Conservation (phyloP, 441 rosid genomes). For the Eutrema salsugineum region DNA sequence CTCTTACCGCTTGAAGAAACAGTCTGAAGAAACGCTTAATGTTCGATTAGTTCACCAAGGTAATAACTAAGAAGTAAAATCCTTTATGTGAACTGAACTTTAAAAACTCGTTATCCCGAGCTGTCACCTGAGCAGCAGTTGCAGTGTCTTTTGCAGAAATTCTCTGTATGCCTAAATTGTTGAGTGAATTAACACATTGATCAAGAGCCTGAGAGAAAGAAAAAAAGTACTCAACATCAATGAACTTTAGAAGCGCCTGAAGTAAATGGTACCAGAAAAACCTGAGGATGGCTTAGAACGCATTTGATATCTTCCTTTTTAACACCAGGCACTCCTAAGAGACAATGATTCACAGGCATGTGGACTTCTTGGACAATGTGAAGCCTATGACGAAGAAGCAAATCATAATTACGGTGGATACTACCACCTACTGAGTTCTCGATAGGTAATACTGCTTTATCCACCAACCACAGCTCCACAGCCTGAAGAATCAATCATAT, state of each 20-base stretch:
- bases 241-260: neutral
- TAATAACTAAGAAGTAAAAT: neutral
- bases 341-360: slow-evolving; percentile 78
- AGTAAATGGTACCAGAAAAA: slow-evolving; percentile 18
- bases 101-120: neutral
- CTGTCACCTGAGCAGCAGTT: slow-evolving; percentile 82
- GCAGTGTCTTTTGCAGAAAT: slow-evolving; percentile 76
- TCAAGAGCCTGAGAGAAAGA: slow-evolving; percentile 63
- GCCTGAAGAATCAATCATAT: slow-evolving; percentile 51
- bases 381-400: slow-evolving; percentile 93
- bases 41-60: neutral
- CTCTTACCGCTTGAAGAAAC: slow-evolving; percentile 54
- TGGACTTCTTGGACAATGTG: slow-evolving; percentile 95
- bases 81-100: neutral
- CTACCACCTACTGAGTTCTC: slow-evolving; percentile 96
- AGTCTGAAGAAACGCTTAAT: slow-evolving; percentile 38
- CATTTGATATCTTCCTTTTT: slow-evolving; percentile 58
- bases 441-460: slow-evolving; percentile 88
- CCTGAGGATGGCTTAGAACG: slow-evolving; percentile 95
- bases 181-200: slow-evolving; percentile 73
- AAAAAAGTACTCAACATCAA: neutral
- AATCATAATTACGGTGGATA: slow-evolving; percentile 92
- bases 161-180: slow-evolving; percentile 55
- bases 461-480: slow-evolving; percentile 93
- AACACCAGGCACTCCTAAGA: slow-evolving; percentile 79